Percentiles rank a stretch among this genome's conserved stretches.
Evolutionary conservation across 345 rosid species (phyloP).

Genomic region (Eucalyptus curtisii): DNA sequence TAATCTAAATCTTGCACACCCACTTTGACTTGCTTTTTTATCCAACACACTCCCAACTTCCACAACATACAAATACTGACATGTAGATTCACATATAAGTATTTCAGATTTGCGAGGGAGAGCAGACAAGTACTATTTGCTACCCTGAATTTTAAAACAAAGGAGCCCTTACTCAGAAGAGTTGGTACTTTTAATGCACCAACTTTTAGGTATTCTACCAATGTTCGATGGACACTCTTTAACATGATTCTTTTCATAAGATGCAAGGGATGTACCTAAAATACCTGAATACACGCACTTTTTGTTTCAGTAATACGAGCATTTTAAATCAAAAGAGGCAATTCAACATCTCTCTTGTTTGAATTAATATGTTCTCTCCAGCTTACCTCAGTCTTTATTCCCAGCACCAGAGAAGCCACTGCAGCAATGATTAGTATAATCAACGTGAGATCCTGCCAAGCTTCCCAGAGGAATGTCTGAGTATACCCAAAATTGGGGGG

Average conservation of each 20-base stretch:
- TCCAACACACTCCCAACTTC: not conserved
- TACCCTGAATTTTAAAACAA: not conserved
- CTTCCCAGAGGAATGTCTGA: slow-evolving; percentile 84
- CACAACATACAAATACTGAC: not conserved
- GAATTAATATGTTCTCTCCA: not conserved
- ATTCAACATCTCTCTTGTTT: not conserved
- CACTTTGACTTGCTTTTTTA: not conserved
- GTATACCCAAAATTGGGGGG: not conserved
- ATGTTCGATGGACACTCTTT: not conserved
- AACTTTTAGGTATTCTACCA: not conserved
- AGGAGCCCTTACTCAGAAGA: not conserved
- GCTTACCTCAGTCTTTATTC: slow-evolving; percentile 91
- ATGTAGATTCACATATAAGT: not conserved
- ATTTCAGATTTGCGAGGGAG: not conserved
- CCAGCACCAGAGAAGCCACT: slow-evolving; percentile 70
- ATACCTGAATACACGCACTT: not conserved
- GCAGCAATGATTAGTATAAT: slow-evolving; percentile 91
- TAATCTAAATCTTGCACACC: not conserved
- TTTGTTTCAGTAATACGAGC: not conserved
- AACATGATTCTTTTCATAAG: not conserved
- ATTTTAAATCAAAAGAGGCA: not conserved
- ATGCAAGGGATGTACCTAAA: not conserved
- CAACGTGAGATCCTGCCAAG: slow-evolving; percentile 82
- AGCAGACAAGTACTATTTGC: not conserved
- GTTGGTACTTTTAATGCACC: not conserved